Percentiles rank a stretch among this genome's conserved stretches.
Conservation (phyloP, 2,329 filamentous ascomycete genomes). For the Falciphora oryzae region DNA sequence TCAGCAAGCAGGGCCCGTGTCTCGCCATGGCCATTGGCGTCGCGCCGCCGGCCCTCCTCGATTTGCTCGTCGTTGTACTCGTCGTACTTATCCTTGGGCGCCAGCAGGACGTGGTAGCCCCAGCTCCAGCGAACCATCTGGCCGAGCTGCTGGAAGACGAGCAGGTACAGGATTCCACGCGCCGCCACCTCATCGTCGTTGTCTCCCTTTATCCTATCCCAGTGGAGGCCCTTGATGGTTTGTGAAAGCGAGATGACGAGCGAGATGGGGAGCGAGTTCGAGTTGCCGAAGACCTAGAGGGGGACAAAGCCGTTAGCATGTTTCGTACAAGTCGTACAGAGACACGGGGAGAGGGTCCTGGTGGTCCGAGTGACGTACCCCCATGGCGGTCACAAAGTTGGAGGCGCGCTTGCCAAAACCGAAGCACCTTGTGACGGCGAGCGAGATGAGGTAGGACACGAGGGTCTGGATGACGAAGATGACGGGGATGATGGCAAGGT, state of each 20-base stretch:
- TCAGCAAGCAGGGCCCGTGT: background rate
- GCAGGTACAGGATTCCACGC: slow-evolving; percentile 86
- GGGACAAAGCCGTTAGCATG: slow-evolving; percentile 11
- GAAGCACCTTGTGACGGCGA: slow-evolving; percentile 66
- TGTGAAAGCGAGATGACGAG: slow-evolving; percentile 90
- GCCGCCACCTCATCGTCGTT: slow-evolving; percentile 94
- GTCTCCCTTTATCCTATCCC: slow-evolving; percentile 84
- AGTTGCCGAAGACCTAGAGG: slow-evolving; percentile 81
- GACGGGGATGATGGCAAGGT: slow-evolving; percentile 88
- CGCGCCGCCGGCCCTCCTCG: slow-evolving; percentile 56
- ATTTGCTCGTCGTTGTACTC: slow-evolving; percentile 52
- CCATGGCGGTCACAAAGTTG: slow-evolving; percentile 97
- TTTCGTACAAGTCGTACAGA: background rate
- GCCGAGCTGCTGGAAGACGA: slow-evolving; percentile 96
- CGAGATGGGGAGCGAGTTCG: slow-evolving; percentile 94
- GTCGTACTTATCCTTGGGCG: slow-evolving; percentile 68
- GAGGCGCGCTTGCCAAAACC: slow-evolving; percentile 77
- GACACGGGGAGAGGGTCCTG: background rate
- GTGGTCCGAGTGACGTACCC: slow-evolving; percentile 31
- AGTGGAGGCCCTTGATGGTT: slow-evolving; percentile 86
- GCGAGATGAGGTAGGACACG: slow-evolving; percentile 76
- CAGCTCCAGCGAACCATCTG: slow-evolving; percentile 96
- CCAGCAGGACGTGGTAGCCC: slow-evolving; percentile 94
- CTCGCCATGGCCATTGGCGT: slow-evolving; percentile 39
- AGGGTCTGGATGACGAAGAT: slow-evolving; percentile 87